Evolutionary conservation across 2,329 filamentous ascomycete genomes (phyloP), one percentile per base, ranked within the genome.

Genomic region (Sporothrix schenckii): DNA sequence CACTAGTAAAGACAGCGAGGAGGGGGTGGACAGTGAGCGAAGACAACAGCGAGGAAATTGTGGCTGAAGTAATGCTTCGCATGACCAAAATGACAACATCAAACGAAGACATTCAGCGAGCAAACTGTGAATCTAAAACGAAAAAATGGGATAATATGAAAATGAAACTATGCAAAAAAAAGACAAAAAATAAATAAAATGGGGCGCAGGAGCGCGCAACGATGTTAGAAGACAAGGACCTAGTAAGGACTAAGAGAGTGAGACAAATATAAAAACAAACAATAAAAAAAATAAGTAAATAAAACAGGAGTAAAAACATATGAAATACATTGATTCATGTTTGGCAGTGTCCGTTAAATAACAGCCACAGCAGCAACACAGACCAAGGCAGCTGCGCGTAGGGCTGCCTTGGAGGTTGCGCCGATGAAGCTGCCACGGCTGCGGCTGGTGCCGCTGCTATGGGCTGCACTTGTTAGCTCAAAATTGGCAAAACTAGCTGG

Each of bases 301-400:
- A 68, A 44, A 24, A 27, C 5, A 19, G 24, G 7, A 69, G 1
- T 19, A 58, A 44, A 66, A 14, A 24, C 44, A 34, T 19, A 34
- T 34, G 34, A 34, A 34, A 34, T 9, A 34, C 34, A 1, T 34
- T 34, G 34, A 34, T 34, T 34, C 34, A 9, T 34, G 34, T 4
- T 24, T 54, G 10, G 27, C 47, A 4, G 11, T n/a, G 19, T 61
- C 6, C 7, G 11, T 61, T 10, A 66, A 24, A 68, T 44, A 3
- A 68, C n/a, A n/a, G 52, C 53, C 39, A 58, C 52, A 1, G 24
- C 66, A 4, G 58, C 68, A 44, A 66, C 27, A 21, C 50, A 56
- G 9, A 50, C 50, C 30, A 56, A n/a, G 1, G 50, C 65, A 19
- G 50, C 65, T 9, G 47, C 50, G 13, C 50, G 7, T 10, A 54